A percentile compares a stretch with the other conserved stretches of the same genome.
Conservation (phyloP, 2,329 filamentous ascomycete species). For the Byssothecium circinans region DNA sequence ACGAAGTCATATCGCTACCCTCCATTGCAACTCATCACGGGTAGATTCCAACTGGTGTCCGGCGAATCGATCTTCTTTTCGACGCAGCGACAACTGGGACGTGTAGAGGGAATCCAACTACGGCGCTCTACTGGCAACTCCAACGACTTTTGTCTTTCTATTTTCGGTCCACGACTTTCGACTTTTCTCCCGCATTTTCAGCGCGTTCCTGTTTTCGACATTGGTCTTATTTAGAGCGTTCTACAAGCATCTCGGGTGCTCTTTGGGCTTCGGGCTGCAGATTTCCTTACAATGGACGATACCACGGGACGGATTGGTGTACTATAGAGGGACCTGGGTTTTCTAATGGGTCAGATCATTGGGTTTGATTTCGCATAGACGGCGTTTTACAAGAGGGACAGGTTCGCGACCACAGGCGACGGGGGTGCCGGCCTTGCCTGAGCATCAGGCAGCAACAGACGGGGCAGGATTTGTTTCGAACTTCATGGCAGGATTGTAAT, state of each 20-base stretch:
- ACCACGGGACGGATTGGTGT: constrained; percentile 1
- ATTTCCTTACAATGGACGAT: neutral
- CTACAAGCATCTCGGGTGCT: constrained; percentile 21
- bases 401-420: constrained; percentile 8
- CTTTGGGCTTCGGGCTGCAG: constrained; percentile 6
- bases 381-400: constrained; percentile 6
- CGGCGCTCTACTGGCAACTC: neutral
- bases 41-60: neutral
- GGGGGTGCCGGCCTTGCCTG: constrained; percentile 11
- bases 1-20: constrained; percentile 1
- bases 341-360: neutral
- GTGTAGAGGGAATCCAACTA: neutral
- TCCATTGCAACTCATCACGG: constrained; percentile 5
- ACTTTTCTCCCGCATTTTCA: constrained; percentile 1
- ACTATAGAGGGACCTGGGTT: constrained; percentile 9
- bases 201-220: constrained; percentile 2
- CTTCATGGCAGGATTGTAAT: neutral
- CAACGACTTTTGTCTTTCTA: neutral
- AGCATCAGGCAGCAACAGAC: neutral
- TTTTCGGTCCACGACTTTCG: constrained; percentile 2
- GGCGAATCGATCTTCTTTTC: constrained; percentile 1
- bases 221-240: constrained; percentile 8
- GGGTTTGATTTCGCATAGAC: constrained; percentile 6
- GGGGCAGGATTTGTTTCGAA: neutral
- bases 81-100: neutral